Percentiles rank a stretch among this genome's conserved stretches.
Evolutionary conservation across 768 basidiomycete species (phyloP).

Genomic region (Serendipita sp.): DNA sequence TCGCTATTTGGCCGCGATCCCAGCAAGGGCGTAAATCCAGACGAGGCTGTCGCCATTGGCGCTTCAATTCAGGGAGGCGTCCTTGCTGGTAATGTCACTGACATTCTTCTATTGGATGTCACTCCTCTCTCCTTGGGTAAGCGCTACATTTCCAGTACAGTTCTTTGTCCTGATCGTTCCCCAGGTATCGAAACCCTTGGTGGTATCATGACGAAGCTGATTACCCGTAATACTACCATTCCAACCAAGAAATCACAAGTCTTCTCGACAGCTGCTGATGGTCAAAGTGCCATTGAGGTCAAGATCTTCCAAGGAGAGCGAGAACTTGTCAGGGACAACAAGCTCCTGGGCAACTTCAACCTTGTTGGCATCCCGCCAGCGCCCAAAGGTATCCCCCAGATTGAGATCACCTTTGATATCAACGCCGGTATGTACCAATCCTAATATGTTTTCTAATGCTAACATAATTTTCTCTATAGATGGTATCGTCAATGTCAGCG

Average conservation of each 20-base stretch:
- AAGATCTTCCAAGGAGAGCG: constrained; percentile 99
- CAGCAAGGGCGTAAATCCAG: constrained; percentile 97
- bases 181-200: constrained; percentile 86
- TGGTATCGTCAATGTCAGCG: constrained; percentile 93
- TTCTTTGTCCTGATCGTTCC: neutral
- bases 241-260: constrained; percentile 99
- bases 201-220: constrained; percentile 99
- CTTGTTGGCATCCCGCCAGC: constrained; percentile 91
- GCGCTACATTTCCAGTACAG: constrained; percentile 13
- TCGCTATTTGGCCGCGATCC: constrained; percentile 88
- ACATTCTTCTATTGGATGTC: constrained; percentile 86
- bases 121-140: constrained; percentile 93
- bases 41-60: constrained; percentile 97
- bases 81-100: constrained; percentile 87
- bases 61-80: constrained; percentile 98
- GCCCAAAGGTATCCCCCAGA: constrained; percentile 68
- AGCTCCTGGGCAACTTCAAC: constrained; percentile 98
- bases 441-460: neutral
- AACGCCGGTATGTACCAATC: constrained; percentile 53
- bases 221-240: constrained; percentile 96
- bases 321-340: constrained; percentile 96
- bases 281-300: constrained; percentile 98
- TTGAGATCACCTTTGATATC: constrained; percentile 89
- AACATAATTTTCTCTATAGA: constrained; percentile 26
- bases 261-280: constrained; percentile 97